These are phyloP conservation scores for Coprinopsis marcescibilis DNA, from an alignment of 768 basidiomycete species.

Conservation along the genomic window DNA sequence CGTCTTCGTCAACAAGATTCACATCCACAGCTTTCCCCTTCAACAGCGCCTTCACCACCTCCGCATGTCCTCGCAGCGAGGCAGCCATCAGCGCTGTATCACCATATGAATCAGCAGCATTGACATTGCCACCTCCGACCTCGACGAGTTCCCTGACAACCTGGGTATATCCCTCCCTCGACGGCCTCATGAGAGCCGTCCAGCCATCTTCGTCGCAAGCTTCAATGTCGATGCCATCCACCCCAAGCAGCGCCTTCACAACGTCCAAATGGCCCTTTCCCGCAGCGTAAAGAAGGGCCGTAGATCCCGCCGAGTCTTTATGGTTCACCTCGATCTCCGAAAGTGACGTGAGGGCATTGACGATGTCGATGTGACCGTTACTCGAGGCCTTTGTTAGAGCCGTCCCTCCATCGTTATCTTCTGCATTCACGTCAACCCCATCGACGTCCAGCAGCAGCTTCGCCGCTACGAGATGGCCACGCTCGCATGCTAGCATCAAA, in stretches of 20 bases:
- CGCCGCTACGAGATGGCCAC: neutral
- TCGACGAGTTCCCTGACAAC: conserved; percentile 1
- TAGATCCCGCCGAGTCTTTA: neutral
- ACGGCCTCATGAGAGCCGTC: conserved; percentile 4
- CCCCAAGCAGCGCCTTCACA: neutral
- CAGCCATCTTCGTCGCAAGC: neutral
- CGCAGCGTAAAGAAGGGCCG: conserved; percentile 1
- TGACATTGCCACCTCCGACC: neutral
- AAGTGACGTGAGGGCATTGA: neutral
- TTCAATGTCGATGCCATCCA: neutral
- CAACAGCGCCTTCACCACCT: neutral
- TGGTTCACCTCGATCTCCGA: neutral
- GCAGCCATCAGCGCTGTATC: conserved; percentile 4
- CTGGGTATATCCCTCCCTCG: neutral
- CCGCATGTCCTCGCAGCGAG: neutral
- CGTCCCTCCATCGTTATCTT: neutral
- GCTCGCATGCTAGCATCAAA: neutral
- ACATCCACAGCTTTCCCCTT: neutral
- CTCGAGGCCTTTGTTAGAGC: neutral
- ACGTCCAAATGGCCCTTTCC: neutral
- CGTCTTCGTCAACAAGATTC: neutral
- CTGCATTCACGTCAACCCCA: neutral
- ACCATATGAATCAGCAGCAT: conserved; percentile 1
- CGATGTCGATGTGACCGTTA: neutral
- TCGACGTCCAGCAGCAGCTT: neutral